Evolutionary conservation across 305 asterid genomes (phyloP), one percentile per base, ranked within the genome.

Genomic region (Euphrasia arctica): DNA sequence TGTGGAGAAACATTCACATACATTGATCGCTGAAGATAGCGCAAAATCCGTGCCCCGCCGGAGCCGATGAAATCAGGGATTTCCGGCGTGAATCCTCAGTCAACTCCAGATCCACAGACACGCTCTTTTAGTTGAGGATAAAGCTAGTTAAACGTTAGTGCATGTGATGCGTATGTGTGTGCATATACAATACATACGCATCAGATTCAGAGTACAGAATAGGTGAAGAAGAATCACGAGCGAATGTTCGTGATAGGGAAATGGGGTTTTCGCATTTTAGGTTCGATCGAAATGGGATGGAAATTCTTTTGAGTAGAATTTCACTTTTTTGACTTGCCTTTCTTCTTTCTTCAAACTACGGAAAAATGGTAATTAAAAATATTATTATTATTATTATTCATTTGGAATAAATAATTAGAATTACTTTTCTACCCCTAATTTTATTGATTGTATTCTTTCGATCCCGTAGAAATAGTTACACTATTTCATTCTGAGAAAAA

Each of bases 81-180:
- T 64, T 64, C 66, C 47, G 70, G 77, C 72, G 79, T 74, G 79
- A 78, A 31, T 63, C 25, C 60, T 36, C 75, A 49, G 78, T 25
- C 57, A 8, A 49, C 57, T 70, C 55, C 74, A 64, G 69, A 72
- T 68, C 77, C 68, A 51, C 67, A 54, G 42, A 63, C 71, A 64
- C 68, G 56, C 69, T 29, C 25, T 29, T 51, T 69, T 48, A 18
- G 65, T 60, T 60, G 60, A 60, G 31, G 54, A 58, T 34, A 52
- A 54, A 70, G 67, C 62, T 57, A 63, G 55, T 15, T 58, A 63
- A 77, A 66, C 71, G 81, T 70, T 72, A 47, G 27, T 77, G 75
- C 81, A 59, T 77, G 73, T 63, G 73, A 58, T 66, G 72, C 51
- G 76, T 66, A 60, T 31, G 31, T 62, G 52, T 48, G 15, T 36